Percentiles rank a stretch among this genome's conserved stretches.
These are phyloP conservation scores for Benincasa hispida DNA, from an alignment of 306 rosid genomes.

Conservation along the genomic window DNA sequence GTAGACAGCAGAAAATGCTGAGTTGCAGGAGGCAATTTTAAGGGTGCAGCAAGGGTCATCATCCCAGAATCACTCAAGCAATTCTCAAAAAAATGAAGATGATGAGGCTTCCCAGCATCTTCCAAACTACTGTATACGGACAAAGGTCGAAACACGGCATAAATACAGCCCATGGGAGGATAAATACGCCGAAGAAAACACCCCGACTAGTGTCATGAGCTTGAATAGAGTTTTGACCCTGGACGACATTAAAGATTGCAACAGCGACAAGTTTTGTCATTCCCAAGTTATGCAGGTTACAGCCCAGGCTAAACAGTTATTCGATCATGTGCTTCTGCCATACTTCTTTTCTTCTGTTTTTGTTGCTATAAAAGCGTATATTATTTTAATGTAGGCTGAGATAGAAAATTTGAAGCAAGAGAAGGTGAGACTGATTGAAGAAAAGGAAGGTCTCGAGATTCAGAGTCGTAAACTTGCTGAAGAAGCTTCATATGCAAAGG, in stretches of 20 bases:
- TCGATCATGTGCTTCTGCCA: not conserved
- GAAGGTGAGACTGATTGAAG: slow-evolving; percentile 51
- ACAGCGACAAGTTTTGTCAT: slow-evolving; percentile 22
- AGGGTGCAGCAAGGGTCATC: slow-evolving; percentile 41
- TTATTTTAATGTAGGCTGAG: slow-evolving; percentile 40
- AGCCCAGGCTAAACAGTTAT: slow-evolving; percentile 7
- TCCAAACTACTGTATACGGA: slow-evolving; percentile 22
- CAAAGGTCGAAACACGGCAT: slow-evolving; percentile 17
- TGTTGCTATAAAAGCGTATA: not conserved
- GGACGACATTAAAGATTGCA: slow-evolving; percentile 30
- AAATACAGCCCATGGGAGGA: slow-evolving; percentile 19
- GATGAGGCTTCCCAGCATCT: slow-evolving; percentile 10
- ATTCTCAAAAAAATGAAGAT: slow-evolving; percentile 18
- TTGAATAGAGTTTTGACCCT: slow-evolving; percentile 33
- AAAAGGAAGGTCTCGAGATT: slow-evolving; percentile 64
- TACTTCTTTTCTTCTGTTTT: not conserved
- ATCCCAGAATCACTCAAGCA: slow-evolving; percentile 23
- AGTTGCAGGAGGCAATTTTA: slow-evolving; percentile 67
- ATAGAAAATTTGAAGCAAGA: slow-evolving; percentile 75
- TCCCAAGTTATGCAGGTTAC: slow-evolving; percentile 56
- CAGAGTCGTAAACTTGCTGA: slow-evolving; percentile 58
- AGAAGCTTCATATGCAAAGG: slow-evolving; percentile 86
- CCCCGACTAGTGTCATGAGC: slow-evolving; percentile 40
- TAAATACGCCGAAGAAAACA: slow-evolving; percentile 29
- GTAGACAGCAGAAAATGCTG: slow-evolving; percentile 49